Base-by-base conservation (phyloP, 2,329 filamentous ascomycete species). In the Albifimbria verrucaria region DNA sequence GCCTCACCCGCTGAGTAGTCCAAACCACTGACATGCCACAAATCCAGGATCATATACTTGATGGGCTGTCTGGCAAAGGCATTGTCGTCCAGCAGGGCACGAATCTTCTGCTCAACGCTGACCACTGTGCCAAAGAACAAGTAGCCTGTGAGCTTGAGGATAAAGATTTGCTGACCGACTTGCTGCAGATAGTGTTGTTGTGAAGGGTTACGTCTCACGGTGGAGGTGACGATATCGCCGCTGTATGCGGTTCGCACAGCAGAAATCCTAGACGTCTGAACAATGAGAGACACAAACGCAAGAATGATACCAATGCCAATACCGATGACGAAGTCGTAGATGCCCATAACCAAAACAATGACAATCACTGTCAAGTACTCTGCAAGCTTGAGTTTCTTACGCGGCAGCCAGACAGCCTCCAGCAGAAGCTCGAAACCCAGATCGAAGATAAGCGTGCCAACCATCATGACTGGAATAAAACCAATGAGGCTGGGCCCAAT, bases 101-200 rank as follows among this genome's bases (percentile, higher is more conserved):
- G 84, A 56, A 97, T 92, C 58, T 88, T 88, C 57, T 90, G 89
- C 69, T 99, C 94, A 0, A 99, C 93, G 47, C 90, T 91, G 50
- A 97, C 93, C 59, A 99, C 96, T 3, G 92, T 97, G 17, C 94
- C 94, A 61, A 99, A 99, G 77, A 99, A 99, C n/a, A 99, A 82
- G 65, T 93, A 97, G 0, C 94, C 93, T 0, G 89, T 88, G 17
- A 99, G 80, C 69, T 97, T 97, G 64, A 96, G 88, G 48, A 97
- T 86, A 54, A 90, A 88, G 28, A 95, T 94, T 67, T 99, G 94
- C 26, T 84, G 82, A 3, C 93, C 92, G 17, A 94, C 92, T 59
- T 93, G 82, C 55, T 87, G 86, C 4, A 99, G 77, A 65, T 94
- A 99, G 54, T 89, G 85, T 55, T 92, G 87, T 62, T 99, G 94